Base-by-base conservation (phyloP, 257 asterid species). In the Primulina eburnea region DNA sequence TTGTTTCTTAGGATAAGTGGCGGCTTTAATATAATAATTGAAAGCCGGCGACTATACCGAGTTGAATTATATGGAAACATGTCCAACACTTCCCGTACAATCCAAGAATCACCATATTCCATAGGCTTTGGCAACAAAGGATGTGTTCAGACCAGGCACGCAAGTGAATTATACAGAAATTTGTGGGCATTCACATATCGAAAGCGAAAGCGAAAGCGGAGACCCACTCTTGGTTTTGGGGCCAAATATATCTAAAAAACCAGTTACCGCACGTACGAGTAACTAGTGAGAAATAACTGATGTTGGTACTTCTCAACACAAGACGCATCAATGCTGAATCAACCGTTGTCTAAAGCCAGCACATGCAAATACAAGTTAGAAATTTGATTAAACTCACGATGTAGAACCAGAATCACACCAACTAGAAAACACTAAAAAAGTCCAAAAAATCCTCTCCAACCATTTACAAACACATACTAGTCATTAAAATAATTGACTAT, bases 351-450 rank as follows among this genome's bases (percentile, higher is more conserved):
- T 50, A 50, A 16, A 4, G 57, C 57, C 17, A 50, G 57, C 57
- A 50, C 18, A 50, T 5, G 57, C 57, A 50, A 50, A 50, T 50
- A 50, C 20, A 50, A 17, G 57, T 50, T 16, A 50, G 21, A 50
- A 50, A 14, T 50, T 50, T 4, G 16, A 50, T 50, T 50, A 1
- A 3, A 43, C 55, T 50, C 57, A 14, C 55, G 7, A 50, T 17
- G 1, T 0, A 50, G 21, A 4, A 50, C 20, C 57, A 50, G 57
- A 50, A 50, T 12, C 63, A 64, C 59, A 58, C 57, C 63, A 28
- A 33, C 62, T 62, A 73, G 61, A 70, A 73, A 73, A 56, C 73
- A 73, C 78, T 69, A 76, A 72, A 71, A 75, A 79, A 71, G 57
- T 50, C 79, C 65, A 65, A 79, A 68, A 67, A 72, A 4, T 2